phyloP scores from a whole-genome alignment of 495 filamentous ascomycete species.

The Tuber brumale region DNA sequence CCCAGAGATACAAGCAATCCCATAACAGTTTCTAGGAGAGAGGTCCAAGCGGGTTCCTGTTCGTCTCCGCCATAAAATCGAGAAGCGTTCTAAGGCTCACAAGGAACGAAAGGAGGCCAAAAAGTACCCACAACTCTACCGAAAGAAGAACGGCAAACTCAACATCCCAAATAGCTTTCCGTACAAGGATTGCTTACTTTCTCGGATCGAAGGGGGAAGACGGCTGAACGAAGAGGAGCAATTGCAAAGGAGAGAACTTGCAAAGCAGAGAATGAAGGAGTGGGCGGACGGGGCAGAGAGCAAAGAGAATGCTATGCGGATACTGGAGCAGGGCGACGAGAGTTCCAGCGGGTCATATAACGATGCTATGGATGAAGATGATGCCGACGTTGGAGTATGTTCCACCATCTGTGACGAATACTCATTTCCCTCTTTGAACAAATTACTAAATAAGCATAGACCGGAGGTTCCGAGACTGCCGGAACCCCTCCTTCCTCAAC shows the following conservation, averaged over 20 bases:
- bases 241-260: slow-evolving; percentile 60
- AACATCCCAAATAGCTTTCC: slow-evolving; percentile 97
- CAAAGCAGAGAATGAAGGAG: slow-evolving; percentile 55
- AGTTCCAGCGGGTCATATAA: slow-evolving; percentile 48
- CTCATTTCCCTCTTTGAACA: background rate
- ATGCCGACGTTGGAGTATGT: slow-evolving; percentile 42
- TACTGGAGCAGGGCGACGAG: slow-evolving; percentile 45
- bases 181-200: slow-evolving; percentile 89
- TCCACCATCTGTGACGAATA: background rate
- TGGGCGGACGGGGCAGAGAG: slow-evolving; percentile 40
- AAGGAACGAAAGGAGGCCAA: slow-evolving; percentile 84
- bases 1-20: background rate
- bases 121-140: slow-evolving; percentile 92
- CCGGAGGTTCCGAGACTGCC: slow-evolving; percentile 52
- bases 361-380: slow-evolving; percentile 49
- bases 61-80: slow-evolving; percentile 87
- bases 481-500: too few relatives aligned
- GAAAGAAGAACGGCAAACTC: slow-evolving; percentile 66
- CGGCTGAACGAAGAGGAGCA: slow-evolving; percentile 73
- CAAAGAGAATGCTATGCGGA: slow-evolving; percentile 46
- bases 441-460: slow-evolving; percentile 47
- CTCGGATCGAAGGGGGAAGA: slow-evolving; percentile 85
- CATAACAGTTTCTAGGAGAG: slow-evolving; percentile 55
- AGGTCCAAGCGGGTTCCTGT: slow-evolving; percentile 87
- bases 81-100: slow-evolving; percentile 88